Evolutionary conservation across 2,329 filamentous ascomycete species (phyloP).

Genomic region (Colletotrichum gloeosporioides): DNA sequence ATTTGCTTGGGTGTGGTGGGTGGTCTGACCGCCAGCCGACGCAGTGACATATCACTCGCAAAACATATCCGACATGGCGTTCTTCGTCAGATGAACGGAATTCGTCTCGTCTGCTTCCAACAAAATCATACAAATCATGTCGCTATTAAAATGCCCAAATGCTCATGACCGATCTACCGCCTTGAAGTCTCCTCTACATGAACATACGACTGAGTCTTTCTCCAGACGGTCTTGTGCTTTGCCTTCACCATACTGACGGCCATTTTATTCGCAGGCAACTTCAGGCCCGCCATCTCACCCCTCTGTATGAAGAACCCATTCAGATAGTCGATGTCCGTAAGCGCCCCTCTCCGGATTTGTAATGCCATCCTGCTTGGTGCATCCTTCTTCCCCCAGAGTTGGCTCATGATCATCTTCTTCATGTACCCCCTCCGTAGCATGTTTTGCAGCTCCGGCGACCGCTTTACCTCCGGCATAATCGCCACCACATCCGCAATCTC

Average conservation of each 20-base stretch:
- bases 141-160: not conserved
- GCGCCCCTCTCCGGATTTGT: constrained; percentile 64
- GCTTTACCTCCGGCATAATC: constrained; percentile 74
- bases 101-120: not conserved
- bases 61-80: not conserved
- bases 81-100: not conserved
- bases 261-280: constrained; percentile 74
- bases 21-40: not conserved
- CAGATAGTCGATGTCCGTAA: constrained; percentile 81
- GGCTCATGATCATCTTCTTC: constrained; percentile 63
- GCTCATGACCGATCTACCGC: not conserved
- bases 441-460: constrained; percentile 60
- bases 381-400: constrained; percentile 61
- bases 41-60: not conserved
- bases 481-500: constrained; percentile 79
- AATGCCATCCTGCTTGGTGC: constrained; percentile 69
- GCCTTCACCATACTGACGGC: constrained; percentile 76
- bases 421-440: constrained; percentile 66
- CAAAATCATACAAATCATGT: not conserved
- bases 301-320: constrained; percentile 86
- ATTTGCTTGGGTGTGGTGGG: not conserved
- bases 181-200: constrained; percentile 40
- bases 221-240: constrained; percentile 51
- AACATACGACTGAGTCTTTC: constrained; percentile 37
- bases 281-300: constrained; percentile 75